Base-by-base conservation (phyloP, 805 yeast species). In the Blastobotrys parvus region DNA sequence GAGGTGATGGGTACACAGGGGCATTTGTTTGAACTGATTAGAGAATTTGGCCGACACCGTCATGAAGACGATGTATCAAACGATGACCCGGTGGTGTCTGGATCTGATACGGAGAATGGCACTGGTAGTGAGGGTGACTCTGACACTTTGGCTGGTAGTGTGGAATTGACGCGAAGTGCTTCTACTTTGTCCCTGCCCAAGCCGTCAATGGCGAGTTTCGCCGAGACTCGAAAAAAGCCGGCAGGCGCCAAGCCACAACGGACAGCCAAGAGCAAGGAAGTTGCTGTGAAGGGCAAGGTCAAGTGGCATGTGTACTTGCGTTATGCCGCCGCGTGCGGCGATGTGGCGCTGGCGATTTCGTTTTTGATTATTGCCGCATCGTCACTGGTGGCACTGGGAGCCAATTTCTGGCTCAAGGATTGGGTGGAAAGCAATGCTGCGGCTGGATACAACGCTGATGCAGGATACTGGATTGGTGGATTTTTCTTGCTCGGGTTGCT, bases 401-500 rank as follows among this genome's bases (percentile, higher is more conserved):
- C 84, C 31, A 84, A 78, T 55, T 69, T 84, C 48, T 87, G 96
- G 96, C 71, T 87, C 57, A 86, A 87, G 56, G 80, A 81, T 57
- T 87, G 95, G 95, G 82, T 94, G 16, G 95, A 87, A 58, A 73
- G 81, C 15, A 86, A 86, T 55, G 46, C 86, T 3, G 63, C 59
- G 39, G 57, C 60, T 35, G 86, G 86, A 21, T 64, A 63, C 44
- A 86, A 87, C 59, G 88, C 90, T 2, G 57, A 77, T 41, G 75
- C 81, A 16, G 63, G 64, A 43, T 74, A 64, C 49, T 85, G 84
- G 54, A 63, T 86, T 52, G 79, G 80, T n/a, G 68, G 80, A 41
- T 87, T 85, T 58, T 66, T 70, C 3, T 63, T 83, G 29, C 89
- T 94, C 52, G 59, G 85, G 39, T 65, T 74, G n/a, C 17, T 38